phyloP scores from a whole-genome alignment of 2,329 filamentous ascomycete species.

The Zalaria obscura region DNA sequence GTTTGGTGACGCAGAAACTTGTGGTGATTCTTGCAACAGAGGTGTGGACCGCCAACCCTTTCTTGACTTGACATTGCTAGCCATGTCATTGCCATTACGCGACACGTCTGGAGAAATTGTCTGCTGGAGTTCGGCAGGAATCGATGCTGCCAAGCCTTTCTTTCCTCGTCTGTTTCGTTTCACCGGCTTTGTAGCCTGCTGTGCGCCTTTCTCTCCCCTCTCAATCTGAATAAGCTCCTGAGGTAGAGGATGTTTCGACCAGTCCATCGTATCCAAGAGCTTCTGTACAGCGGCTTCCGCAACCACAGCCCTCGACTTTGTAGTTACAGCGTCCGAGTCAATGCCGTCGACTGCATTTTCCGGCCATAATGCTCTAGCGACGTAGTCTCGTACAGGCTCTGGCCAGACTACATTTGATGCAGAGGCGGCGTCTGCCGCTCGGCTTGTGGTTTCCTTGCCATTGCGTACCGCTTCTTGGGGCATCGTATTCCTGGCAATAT shows the following conservation, averaged over 20 bases:
- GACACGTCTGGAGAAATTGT: conserved; percentile 12
- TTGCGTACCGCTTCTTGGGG: not conserved
- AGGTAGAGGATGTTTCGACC: conserved; percentile 69
- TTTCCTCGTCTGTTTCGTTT: conserved; percentile 22
- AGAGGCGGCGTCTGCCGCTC: not conserved
- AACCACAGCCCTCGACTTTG: conserved; percentile 74
- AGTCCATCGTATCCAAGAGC: conserved; percentile 61
- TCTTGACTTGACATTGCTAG: conserved; percentile 27
- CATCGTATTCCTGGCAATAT: conserved; percentile 6
- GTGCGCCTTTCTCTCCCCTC: not conserved
- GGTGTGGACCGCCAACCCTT: conserved; percentile 57
- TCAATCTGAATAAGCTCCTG: conserved; percentile 37
- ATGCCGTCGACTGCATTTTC: conserved; percentile 40
- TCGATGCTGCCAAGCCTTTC: conserved; percentile 20
- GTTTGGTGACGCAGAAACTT: not conserved
- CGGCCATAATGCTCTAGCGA: conserved; percentile 72
- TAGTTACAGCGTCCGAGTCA: conserved; percentile 54
- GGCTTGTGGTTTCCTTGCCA: not conserved
- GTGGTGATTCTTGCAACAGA: conserved; percentile 44
- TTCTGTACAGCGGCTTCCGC: conserved; percentile 62
- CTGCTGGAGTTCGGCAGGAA: conserved; percentile 7
- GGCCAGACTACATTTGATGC: conserved; percentile 59
- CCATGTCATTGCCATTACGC: conserved; percentile 23
- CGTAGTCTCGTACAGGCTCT: conserved; percentile 68
- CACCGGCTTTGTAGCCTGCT: not conserved